Evolutionary conservation across 2,329 filamentous ascomycete species (phyloP), one percentile per base, ranked within the genome.

Genomic region (Cordyceps militaris): DNA sequence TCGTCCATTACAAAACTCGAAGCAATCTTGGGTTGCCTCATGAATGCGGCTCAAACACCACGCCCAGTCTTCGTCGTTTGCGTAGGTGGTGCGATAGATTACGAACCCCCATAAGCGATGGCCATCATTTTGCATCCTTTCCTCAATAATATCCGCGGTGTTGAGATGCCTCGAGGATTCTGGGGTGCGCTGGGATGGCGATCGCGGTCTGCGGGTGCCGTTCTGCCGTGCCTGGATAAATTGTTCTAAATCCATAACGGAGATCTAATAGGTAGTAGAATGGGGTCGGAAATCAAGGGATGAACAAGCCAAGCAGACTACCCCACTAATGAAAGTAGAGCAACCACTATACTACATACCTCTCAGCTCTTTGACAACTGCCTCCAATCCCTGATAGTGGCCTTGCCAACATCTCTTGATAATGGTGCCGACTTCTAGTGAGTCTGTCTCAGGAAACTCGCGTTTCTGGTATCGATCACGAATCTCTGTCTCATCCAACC

Each of bases 1-100:
- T 32, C 9, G 36, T 23, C 50, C 50, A 43, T 53, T 53, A 23
- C 32, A 53, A 44, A 53, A 53, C 38, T 53, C 38, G 13, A 53
- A 44, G 38, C 24, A 43, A 32, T 53, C 38, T 40, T 24, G 38
- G 44, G 38, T 44, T 21, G 50, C 36, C 38, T 21, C 38, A 43
- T 53, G 38, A 43, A 53, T 43, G n/a, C 16, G 36, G 38, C 50
- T 43, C n/a, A 53, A 32, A 32, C 36, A 43, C 26, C 38, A 38
- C 36, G 38, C 50, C 50, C 50, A 53, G 38, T 44, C 38, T 21
- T 53, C 2, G 26, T 53, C 50, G 38, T 44, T 44, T 44, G 38
- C 24, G n/a, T 44, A 53, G 38, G 50, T 53, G 38, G 50, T 53
- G 50, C 50, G 50, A 53, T 53, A 53, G 50, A 53, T 44, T 32